Conservation (phyloP, 2,329 filamentous ascomycete species). For the Basipetospora chlamydospora region DNA sequence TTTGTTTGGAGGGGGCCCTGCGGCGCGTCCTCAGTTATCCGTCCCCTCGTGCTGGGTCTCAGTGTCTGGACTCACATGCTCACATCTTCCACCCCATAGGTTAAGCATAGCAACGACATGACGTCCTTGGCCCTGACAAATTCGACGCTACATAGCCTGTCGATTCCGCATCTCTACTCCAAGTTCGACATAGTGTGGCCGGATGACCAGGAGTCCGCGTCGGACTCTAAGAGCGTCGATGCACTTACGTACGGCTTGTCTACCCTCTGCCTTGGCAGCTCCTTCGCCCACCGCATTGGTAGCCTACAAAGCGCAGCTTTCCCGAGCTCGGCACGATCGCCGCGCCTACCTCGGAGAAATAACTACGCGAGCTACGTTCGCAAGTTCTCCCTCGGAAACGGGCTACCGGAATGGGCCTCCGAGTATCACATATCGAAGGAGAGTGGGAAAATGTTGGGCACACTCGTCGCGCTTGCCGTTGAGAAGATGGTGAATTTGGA, state of each 20-base stretch:
- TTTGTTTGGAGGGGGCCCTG: neutral
- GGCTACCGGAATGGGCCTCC: constrained; percentile 61
- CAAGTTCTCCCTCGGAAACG: constrained; percentile 77
- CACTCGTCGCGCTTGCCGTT: constrained; percentile 64
- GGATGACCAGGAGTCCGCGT: constrained; percentile 47
- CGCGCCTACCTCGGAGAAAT: constrained; percentile 17
- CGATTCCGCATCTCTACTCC: constrained; percentile 68
- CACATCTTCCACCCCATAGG: constrained; percentile 25
- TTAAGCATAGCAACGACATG: constrained; percentile 70
- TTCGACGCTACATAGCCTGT: constrained; percentile 60
- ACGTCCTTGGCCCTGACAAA: constrained; percentile 65
- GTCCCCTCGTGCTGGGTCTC: neutral
- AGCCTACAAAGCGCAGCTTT: too few species aligned
- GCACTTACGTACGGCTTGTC: constrained; percentile 71
- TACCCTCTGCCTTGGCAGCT: constrained; percentile 57
- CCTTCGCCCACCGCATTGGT: constrained; percentile 23
- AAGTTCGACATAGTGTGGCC: constrained; percentile 85
- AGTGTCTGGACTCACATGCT: neutral
- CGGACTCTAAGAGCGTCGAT: constrained; percentile 61
- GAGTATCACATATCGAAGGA: constrained; percentile 75
- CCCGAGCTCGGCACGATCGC: constrained; percentile 9
- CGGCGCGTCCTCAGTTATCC: neutral
- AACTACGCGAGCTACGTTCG: constrained; percentile 66
- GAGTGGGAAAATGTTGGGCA: constrained; percentile 78
- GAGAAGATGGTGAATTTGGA: constrained; percentile 71